phyloP scores from a whole-genome alignment of 352 stramenopile species.

The Pythium coloratum region DNA sequence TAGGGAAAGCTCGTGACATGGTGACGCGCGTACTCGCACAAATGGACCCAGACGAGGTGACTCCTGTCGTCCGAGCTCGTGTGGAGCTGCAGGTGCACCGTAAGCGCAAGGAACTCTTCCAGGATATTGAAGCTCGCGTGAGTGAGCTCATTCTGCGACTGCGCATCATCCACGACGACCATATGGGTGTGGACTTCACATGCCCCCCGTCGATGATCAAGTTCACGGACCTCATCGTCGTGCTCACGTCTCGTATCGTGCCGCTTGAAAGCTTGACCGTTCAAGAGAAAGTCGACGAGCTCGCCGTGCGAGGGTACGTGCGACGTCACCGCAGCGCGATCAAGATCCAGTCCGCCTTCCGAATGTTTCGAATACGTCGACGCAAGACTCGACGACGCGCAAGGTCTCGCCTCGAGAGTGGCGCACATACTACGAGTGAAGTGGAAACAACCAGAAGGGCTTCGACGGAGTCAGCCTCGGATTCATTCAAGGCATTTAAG shows the following conservation, averaged over 20 bases:
- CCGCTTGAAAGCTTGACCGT: conserved; percentile 73
- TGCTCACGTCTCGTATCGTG: conserved; percentile 65
- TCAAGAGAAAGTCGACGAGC: conserved; percentile 81
- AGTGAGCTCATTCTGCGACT: conserved; percentile 63
- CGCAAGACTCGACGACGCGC: conserved; percentile 16
- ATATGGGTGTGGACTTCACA: conserved; percentile 39
- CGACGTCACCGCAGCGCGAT: conserved; percentile 60
- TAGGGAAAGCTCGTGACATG: conserved; percentile 37
- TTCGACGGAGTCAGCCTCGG: background rate
- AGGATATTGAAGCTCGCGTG: conserved; percentile 73
- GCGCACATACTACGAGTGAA: background rate
- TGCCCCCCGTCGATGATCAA: conserved; percentile 70
- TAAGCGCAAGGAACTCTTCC: conserved; percentile 50
- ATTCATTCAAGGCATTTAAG: background rate
- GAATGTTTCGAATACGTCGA: conserved; percentile 55
- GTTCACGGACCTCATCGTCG: conserved; percentile 71
- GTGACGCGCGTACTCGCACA: conserved; percentile 12
- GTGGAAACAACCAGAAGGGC: background rate
- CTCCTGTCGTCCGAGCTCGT: conserved; percentile 37
- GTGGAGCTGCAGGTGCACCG: conserved; percentile 42
- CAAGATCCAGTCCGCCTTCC: conserved; percentile 62
- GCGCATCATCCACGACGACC: conserved; percentile 59
- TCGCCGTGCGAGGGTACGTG: conserved; percentile 70
- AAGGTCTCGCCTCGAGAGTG: conserved; percentile 4
- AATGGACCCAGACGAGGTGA: conserved; percentile 37